phyloP scores from a whole-genome alignment of 352 stramenopile species.

The Ophiocytium majus region DNA sequence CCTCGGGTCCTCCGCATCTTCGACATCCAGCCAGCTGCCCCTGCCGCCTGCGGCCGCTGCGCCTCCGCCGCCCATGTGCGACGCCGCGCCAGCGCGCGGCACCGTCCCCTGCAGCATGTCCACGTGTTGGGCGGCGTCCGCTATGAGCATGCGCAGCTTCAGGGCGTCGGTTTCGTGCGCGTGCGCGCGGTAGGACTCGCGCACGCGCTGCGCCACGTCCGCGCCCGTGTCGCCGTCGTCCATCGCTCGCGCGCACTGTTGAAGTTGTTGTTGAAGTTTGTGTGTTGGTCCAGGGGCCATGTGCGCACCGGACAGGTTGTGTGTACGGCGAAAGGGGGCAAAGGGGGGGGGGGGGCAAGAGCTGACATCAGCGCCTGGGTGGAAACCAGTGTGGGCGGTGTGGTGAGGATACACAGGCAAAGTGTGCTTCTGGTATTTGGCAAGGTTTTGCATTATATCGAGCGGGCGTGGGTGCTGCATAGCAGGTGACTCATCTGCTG shows the following conservation, averaged over 20 bases:
- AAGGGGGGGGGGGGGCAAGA: neutral
- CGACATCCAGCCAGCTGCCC: slow-evolving; percentile 44
- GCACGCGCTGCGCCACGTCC: slow-evolving; percentile 33
- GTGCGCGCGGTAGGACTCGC: slow-evolving; percentile 27
- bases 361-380: neutral
- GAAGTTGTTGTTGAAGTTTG: too few relatives aligned
- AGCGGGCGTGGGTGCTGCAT: too few relatives aligned
- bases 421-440: neutral
- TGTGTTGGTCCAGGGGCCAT: neutral
- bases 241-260: slow-evolving; percentile 36
- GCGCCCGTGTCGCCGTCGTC: slow-evolving; percentile 15
- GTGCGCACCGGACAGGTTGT: neutral
- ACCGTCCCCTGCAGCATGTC: slow-evolving; percentile 41
- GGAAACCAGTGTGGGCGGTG: neutral
- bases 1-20: slow-evolving; percentile 45
- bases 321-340: neutral
- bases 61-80: neutral
- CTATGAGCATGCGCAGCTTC: slow-evolving; percentile 50
- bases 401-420: neutral
- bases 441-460: too few relatives aligned
- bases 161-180: slow-evolving; percentile 40
- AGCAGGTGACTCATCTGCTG: too few relatives aligned
- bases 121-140: slow-evolving; percentile 42
- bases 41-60: neutral
- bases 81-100: neutral